These are phyloP conservation scores for Boletus tomentosulus DNA, from an alignment of 768 basidiomycete species.

Conservation along the genomic window DNA sequence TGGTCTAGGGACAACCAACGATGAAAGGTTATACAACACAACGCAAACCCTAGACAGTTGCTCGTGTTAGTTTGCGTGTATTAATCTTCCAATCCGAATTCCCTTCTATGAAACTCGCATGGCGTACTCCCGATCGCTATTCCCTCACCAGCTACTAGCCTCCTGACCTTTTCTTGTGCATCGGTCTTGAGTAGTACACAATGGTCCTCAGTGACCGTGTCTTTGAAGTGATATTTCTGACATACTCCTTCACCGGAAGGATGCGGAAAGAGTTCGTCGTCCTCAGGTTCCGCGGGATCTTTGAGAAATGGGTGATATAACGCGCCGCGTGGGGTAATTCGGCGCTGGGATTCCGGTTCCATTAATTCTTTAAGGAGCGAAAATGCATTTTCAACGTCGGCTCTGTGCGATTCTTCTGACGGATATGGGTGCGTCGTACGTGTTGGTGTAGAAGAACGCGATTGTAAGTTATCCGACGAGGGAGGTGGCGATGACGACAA, in stretches of 20 bases:
- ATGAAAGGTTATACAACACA: not conserved
- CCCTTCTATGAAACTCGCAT: slow-evolving; percentile 54
- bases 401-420: slow-evolving; percentile 39
- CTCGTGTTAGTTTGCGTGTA: not conserved
- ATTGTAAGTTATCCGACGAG: slow-evolving; percentile 18
- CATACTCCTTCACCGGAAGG: slow-evolving; percentile 67
- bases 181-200: slow-evolving; percentile 43
- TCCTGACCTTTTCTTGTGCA: slow-evolving; percentile 33
- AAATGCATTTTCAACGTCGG: slow-evolving; percentile 63
- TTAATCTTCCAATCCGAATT: slow-evolving; percentile 14
- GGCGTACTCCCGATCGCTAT: slow-evolving; percentile 56
- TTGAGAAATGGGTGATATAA: slow-evolving; percentile 76
- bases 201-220: slow-evolving; percentile 55
- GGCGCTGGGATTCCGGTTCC: slow-evolving; percentile 70
- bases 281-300: slow-evolving; percentile 43
- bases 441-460: slow-evolving; percentile 23
- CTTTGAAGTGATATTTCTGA: slow-evolving; percentile 53
- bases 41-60: not conserved
- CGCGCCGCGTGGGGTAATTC: slow-evolving; percentile 72
- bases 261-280: slow-evolving; percentile 70
- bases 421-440: slow-evolving; percentile 16
- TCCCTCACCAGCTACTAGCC: slow-evolving; percentile 38
- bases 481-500: slow-evolving; percentile 32
- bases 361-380: slow-evolving; percentile 73
- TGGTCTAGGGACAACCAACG: too few relatives aligned